phyloP scores from a whole-genome alignment of 1,139 yeast species.

The Geotrichum fermentans region DNA sequence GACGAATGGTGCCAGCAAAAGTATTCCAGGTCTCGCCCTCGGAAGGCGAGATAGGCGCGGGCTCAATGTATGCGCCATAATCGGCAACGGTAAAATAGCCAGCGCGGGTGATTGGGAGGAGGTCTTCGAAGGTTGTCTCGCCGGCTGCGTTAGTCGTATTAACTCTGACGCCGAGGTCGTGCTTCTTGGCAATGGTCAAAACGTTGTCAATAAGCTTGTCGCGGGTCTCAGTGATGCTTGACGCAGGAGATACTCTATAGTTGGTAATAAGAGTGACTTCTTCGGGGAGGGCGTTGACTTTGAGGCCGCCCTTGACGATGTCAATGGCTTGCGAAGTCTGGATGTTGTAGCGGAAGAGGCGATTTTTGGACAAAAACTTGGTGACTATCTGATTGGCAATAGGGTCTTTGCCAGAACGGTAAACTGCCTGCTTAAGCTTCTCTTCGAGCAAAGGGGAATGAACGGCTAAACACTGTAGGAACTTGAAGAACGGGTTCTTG shows the following conservation, averaged over 20 bases:
- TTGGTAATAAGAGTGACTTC: constrained; percentile 49
- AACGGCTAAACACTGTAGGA: constrained; percentile 47
- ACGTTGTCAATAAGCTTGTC: constrained; percentile 41
- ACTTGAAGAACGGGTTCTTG: constrained; percentile 47
- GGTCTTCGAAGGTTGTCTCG: constrained; percentile 16
- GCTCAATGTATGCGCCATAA: constrained; percentile 40
- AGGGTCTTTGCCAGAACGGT: constrained; percentile 15
- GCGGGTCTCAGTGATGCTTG: constrained; percentile 41
- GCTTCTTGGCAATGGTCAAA: constrained; percentile 41
- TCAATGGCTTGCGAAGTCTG: constrained; percentile 62
- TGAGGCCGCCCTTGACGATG: constrained; percentile 56
- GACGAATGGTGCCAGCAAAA: constrained; percentile 49
- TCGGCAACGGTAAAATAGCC: constrained; percentile 36
- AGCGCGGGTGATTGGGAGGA: constrained; percentile 7
- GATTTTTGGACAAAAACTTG: constrained; percentile 13
- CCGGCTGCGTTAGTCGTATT: constrained; percentile 25
- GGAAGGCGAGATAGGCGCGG: constrained; percentile 55
- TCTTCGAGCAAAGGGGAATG: constrained; percentile 33
- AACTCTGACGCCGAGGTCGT: constrained; percentile 44
- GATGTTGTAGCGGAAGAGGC: constrained; percentile 41
- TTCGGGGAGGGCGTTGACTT: constrained; percentile 67
- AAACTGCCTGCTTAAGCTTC: constrained; percentile 21
- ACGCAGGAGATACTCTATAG: constrained; percentile 52
- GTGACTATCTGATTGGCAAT: constrained; percentile 18
- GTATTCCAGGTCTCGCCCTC: constrained; percentile 49